Evolutionary conservation across 805 yeast genomes (phyloP).

Genomic region (Metschnikowia amazonensis): DNA sequence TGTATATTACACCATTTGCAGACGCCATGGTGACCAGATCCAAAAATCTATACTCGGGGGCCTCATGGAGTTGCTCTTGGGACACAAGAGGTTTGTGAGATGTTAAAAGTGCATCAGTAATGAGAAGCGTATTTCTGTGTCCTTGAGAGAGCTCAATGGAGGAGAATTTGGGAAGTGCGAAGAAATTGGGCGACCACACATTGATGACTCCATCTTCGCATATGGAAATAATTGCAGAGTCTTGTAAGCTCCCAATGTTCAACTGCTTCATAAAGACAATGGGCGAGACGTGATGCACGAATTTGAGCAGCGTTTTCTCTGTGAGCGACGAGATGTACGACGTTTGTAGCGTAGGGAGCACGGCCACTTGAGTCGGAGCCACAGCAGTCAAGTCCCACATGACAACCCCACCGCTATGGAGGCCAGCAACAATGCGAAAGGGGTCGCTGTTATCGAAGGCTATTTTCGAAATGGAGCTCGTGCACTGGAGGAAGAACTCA

Average conservation of each 20-base stretch:
- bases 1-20: slow-evolving; percentile 9
- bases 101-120: background rate
- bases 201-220: slow-evolving; percentile 19
- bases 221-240: slow-evolving; percentile 13
- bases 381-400: slow-evolving; percentile 42
- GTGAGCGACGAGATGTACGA: slow-evolving; percentile 11
- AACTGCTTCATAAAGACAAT: slow-evolving; percentile 14
- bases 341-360: slow-evolving; percentile 20
- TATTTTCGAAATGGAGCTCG: slow-evolving; percentile 36
- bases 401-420: slow-evolving; percentile 47
- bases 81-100: background rate
- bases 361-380: slow-evolving; percentile 15
- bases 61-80: slow-evolving; percentile 9
- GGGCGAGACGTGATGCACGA: slow-evolving; percentile 15
- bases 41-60: slow-evolving; percentile 16
- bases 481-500: slow-evolving; percentile 40
- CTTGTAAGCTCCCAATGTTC: slow-evolving; percentile 6
- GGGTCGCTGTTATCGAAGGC: slow-evolving; percentile 39
- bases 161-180: slow-evolving; percentile 18
- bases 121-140: background rate
- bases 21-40: slow-evolving; percentile 12
- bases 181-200: slow-evolving; percentile 19
- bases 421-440: slow-evolving; percentile 45
- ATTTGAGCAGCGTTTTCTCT: slow-evolving; percentile 2
- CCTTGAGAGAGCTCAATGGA: slow-evolving; percentile 9